phyloP scores from a whole-genome alignment of 441 rosid genomes.

The Populus trichocarpa region DNA sequence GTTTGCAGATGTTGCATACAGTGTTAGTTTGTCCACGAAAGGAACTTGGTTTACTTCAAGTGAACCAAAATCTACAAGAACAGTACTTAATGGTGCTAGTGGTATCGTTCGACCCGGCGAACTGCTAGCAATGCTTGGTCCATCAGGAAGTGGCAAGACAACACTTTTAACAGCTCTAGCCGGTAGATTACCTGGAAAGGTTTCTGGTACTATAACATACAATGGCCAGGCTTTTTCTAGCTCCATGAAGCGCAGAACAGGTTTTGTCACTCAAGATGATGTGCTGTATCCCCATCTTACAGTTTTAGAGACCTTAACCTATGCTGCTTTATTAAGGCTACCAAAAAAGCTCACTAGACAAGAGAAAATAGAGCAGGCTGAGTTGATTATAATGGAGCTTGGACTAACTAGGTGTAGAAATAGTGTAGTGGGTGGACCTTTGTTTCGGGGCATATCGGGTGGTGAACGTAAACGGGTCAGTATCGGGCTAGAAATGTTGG shows the following conservation, averaged over 20 bases:
- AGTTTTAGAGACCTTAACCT: slow-evolving; percentile 69
- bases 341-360: slow-evolving; percentile 52
- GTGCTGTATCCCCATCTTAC: slow-evolving; percentile 82
- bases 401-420: slow-evolving; percentile 64
- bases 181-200: slow-evolving; percentile 63
- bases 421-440: slow-evolving; percentile 66
- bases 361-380: slow-evolving; percentile 70
- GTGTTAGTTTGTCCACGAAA: slow-evolving; percentile 34
- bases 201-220: slow-evolving; percentile 63
- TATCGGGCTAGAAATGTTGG: slow-evolving; percentile 87
- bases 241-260: slow-evolving; percentile 68
- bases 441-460: slow-evolving; percentile 80
- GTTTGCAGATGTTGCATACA: slow-evolving; percentile 73
- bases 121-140: slow-evolving; percentile 87
- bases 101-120: slow-evolving; percentile 76
- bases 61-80: slow-evolving; percentile 49
- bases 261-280: slow-evolving; percentile 82
- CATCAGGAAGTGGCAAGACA: slow-evolving; percentile 94
- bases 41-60: slow-evolving; percentile 30
- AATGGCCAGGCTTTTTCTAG: slow-evolving; percentile 64
- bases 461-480: slow-evolving; percentile 90
- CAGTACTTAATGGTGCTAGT: slow-evolving; percentile 58
- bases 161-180: slow-evolving; percentile 80
- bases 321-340: slow-evolving; percentile 67
- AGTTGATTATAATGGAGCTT: slow-evolving; percentile 58